phyloP scores from a whole-genome alignment of 306 rosid species.

The Sophora flavescens region DNA sequence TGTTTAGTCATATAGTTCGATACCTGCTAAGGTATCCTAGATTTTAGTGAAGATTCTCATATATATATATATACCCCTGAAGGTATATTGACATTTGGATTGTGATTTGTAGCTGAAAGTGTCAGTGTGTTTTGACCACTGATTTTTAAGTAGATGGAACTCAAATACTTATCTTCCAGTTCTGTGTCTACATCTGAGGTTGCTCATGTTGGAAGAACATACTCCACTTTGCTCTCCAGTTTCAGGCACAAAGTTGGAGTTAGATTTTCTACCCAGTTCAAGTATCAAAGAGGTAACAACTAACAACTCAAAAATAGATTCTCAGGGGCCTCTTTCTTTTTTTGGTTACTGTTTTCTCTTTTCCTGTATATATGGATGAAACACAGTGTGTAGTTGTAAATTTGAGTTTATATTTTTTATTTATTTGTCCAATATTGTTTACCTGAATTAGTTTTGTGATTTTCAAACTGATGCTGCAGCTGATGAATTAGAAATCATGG shows the following conservation, averaged over 20 bases:
- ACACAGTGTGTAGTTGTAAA: constrained; percentile 3
- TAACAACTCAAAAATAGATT: constrained; percentile 32
- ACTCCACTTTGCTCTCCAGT: constrained; percentile 47
- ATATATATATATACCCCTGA: not conserved
- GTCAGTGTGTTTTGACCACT: constrained; percentile 34
- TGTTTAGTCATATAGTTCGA: constrained; percentile 42
- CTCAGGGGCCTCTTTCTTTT: not conserved
- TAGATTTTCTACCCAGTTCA: constrained; percentile 54
- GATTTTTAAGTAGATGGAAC: constrained; percentile 58
- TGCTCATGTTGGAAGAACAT: constrained; percentile 45
- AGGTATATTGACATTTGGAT: constrained; percentile 9
- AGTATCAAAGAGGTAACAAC: constrained; percentile 57
- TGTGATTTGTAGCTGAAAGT: constrained; percentile 43
- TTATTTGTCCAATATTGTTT: not conserved
- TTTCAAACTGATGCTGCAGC: not conserved
- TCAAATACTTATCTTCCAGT: constrained; percentile 58
- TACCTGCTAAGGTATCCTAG: constrained; percentile 44
- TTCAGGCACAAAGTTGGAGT: constrained; percentile 51
- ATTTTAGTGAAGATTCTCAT: constrained; percentile 38
- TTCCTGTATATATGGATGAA: not conserved
- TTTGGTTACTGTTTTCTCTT: not conserved
- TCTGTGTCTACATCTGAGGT: constrained; percentile 60
- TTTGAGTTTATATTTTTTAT: not conserved
- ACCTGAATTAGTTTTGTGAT: not conserved
- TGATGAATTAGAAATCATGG: constrained; percentile 5